Percentiles rank a stretch among this genome's conserved stretches.
phyloP scores from a whole-genome alignment of 2,329 filamentous ascomycete species.

The Cladorrhinum sp. region DNA sequence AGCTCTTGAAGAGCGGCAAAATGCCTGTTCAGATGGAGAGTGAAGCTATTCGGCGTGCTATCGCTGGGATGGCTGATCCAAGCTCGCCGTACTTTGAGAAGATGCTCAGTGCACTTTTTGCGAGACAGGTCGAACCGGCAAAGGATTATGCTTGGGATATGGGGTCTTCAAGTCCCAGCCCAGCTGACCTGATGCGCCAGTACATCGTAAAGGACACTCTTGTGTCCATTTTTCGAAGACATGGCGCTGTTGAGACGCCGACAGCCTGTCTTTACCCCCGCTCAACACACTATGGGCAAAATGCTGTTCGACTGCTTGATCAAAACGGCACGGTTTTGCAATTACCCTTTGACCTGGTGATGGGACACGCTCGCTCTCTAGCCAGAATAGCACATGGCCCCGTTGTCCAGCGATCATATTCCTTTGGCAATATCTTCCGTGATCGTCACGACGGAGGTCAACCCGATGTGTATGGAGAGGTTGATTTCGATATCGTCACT shows the following conservation, averaged over 20 bases:
- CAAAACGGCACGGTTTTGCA: constrained; percentile 84
- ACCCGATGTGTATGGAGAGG: constrained; percentile 79
- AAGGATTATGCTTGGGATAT: constrained; percentile 81
- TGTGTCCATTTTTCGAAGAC: constrained; percentile 75
- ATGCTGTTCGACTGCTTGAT: constrained; percentile 78
- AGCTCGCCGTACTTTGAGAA: constrained; percentile 86
- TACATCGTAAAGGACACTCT: constrained; percentile 72
- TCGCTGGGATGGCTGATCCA: constrained; percentile 77
- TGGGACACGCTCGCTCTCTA: constrained; percentile 82
- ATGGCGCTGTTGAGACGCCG: constrained; percentile 81
- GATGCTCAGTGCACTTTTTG: constrained; percentile 82
- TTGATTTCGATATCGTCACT: constrained; percentile 95
- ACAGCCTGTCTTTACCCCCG: constrained; percentile 77
- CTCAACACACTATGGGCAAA: constrained; percentile 71
- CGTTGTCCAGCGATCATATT: constrained; percentile 71
- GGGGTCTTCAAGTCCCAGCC: constrained; percentile 51
- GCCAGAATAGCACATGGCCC: constrained; percentile 64
- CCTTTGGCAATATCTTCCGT: constrained; percentile 85
- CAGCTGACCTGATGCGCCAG: constrained; percentile 65
- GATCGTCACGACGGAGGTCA: constrained; percentile 76
- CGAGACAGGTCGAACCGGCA: constrained; percentile 69
- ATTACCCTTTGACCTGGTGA: constrained; percentile 87
- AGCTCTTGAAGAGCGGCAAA: constrained; percentile 80
- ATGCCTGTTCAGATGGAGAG: constrained; percentile 90
- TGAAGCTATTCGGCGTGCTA: constrained; percentile 79